Conservation (phyloP, 176 grass and related monocot species). For the Phyllostachys edulis region DNA sequence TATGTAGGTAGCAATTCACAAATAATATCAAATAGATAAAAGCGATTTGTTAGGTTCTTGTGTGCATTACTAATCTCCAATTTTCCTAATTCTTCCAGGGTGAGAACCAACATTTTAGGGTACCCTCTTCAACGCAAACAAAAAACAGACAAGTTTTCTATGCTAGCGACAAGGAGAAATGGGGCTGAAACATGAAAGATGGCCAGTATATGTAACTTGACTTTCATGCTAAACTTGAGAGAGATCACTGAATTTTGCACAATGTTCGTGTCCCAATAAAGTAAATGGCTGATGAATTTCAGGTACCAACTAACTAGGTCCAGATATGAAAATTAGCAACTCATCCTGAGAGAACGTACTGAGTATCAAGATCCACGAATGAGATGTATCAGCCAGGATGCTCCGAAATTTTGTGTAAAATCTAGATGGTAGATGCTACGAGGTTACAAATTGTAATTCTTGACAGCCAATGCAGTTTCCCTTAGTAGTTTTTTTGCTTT, state of each 20-base stretch:
- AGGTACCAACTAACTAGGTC: slow-evolving; percentile 22
- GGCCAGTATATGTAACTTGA: neutral
- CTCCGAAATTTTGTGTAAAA: slow-evolving; percentile 49
- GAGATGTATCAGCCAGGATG: slow-evolving; percentile 23
- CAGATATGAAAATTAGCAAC: slow-evolving; percentile 24
- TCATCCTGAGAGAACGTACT: slow-evolving; percentile 6
- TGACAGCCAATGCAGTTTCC: slow-evolving; percentile 26
- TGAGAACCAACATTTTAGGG: slow-evolving; percentile 31
- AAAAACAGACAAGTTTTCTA: slow-evolving; percentile 12
- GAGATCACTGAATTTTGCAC: slow-evolving; percentile 3
- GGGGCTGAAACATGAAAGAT: slow-evolving; percentile 8
- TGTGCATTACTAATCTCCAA: slow-evolving; percentile 14
- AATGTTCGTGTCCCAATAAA: neutral
- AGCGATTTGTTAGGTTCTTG: neutral
- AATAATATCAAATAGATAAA: neutral
- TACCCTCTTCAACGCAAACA: slow-evolving; percentile 28
- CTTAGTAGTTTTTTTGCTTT: slow-evolving; percentile 19
- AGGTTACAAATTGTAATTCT: slow-evolving; percentile 26
- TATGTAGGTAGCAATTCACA: slow-evolving; percentile 13
- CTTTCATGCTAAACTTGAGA: neutral
- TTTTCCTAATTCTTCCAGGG: slow-evolving; percentile 23
- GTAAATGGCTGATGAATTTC: slow-evolving; percentile 21
- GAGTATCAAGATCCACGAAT: slow-evolving; percentile 25
- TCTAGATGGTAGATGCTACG: slow-evolving; percentile 27
- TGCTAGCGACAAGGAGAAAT: slow-evolving; percentile 14